Conservation (phyloP, 306 rosid species). For the Castanea crenata region DNA sequence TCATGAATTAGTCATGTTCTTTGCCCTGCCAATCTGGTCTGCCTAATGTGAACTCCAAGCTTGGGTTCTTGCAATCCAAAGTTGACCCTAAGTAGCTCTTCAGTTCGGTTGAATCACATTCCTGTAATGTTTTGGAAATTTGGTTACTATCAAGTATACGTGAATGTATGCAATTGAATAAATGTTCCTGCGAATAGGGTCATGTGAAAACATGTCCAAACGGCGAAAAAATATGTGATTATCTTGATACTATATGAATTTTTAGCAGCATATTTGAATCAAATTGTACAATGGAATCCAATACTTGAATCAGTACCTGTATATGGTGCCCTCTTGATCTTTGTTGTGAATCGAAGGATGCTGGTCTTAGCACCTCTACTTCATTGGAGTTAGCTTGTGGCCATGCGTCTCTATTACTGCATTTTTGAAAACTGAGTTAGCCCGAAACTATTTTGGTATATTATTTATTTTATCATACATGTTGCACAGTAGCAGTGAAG, state of each 20-base stretch:
- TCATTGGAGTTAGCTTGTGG: slow-evolving; percentile 47
- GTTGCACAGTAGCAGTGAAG: too few relatives aligned
- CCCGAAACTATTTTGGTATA: not conserved
- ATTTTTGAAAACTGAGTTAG: slow-evolving; percentile 11
- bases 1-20: slow-evolving; percentile 45
- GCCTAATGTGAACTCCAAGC: slow-evolving; percentile 95
- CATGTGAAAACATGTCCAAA: not conserved
- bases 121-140: slow-evolving; percentile 34
- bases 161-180: not conserved
- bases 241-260: not conserved
- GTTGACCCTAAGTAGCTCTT: slow-evolving; percentile 47
- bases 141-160: not conserved
- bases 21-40: slow-evolving; percentile 83
- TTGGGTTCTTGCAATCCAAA: slow-evolving; percentile 73
- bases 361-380: slow-evolving; percentile 41
- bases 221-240: too few relatives aligned
- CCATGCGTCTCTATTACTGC: slow-evolving; percentile 62
- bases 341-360: slow-evolving; percentile 47
- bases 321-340: slow-evolving; percentile 48
- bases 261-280: not conserved
- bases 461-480: not conserved
- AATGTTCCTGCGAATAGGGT: not conserved
- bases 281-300: not conserved
- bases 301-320: slow-evolving; percentile 46
- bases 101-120: slow-evolving; percentile 60